Evolutionary conservation across 441 rosid species (phyloP).

Genomic region (Erysimum pusillum): DNA sequence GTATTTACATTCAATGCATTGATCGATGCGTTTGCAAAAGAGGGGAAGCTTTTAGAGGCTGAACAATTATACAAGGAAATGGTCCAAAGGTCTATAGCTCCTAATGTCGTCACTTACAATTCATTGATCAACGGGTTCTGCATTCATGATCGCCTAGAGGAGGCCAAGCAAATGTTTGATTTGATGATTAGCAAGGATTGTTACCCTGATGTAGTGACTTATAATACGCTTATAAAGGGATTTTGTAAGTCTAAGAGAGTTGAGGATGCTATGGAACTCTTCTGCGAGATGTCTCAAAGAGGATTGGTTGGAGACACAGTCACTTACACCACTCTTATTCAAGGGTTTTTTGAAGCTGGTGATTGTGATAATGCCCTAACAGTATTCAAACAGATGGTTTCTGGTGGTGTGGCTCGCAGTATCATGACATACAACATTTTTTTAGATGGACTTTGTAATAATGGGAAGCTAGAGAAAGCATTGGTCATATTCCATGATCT

Average conservation of each 20-base stretch:
- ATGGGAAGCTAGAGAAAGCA: slow-evolving; percentile 19
- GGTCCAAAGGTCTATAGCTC: neutral
- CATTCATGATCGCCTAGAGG: neutral
- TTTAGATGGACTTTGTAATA: neutral
- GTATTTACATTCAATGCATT: neutral
- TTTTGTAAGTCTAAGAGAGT: neutral
- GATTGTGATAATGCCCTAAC: neutral
- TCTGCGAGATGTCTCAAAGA: neutral
- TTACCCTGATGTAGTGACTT: neutral
- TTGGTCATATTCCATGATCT: neutral
- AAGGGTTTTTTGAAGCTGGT: neutral
- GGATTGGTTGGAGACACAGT: neutral
- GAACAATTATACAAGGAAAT: neutral
- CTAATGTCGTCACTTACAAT: neutral
- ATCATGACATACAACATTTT: neutral
- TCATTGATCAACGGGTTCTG: slow-evolving; percentile 14
- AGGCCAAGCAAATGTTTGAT: neutral
- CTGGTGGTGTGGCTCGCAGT: neutral
- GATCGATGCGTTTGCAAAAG: neutral
- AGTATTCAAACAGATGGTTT: neutral
- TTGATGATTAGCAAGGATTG: slow-evolving; percentile 4
- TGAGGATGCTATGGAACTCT: neutral
- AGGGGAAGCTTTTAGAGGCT: neutral
- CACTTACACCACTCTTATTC: slow-evolving; percentile 26
- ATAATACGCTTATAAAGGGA: neutral